Percentiles rank a stretch among this genome's conserved stretches.
phyloP scores from a whole-genome alignment of 202 grass and related monocot species.

The Setaria italica region DNA sequence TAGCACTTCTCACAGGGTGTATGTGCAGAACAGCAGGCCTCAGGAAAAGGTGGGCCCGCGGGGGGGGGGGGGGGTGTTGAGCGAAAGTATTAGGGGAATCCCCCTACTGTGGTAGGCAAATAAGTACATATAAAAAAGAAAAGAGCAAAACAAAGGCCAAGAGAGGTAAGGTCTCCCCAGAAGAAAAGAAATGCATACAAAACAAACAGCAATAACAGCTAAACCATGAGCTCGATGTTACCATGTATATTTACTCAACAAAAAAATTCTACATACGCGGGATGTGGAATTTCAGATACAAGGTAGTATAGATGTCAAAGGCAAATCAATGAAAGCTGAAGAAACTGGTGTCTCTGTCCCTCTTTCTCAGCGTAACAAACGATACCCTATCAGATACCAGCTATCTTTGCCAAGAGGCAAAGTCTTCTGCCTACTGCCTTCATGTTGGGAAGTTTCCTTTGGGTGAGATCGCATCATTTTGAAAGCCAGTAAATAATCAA shows the following conservation, averaged over 20 bases:
- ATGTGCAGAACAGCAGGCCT: too few relatives aligned
- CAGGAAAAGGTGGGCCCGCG: too few relatives aligned
- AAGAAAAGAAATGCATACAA: not conserved
- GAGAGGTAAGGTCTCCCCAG: not conserved
- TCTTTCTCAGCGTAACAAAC: conserved; percentile 16
- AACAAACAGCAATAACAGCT: not conserved
- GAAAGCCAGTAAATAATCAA: conserved; percentile 97
- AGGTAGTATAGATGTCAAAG: conserved; percentile 22
- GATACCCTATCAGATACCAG: conserved; percentile 5
- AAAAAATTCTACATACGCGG: conserved; percentile 36
- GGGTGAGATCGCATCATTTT: conserved; percentile 56
- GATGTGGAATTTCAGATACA: conserved; percentile 36
- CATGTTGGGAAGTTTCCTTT: not conserved
- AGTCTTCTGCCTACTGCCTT: not conserved
- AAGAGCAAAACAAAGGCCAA: not conserved
- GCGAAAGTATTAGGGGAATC: not conserved
- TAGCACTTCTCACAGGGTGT: not conserved
- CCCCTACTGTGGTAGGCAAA: not conserved
- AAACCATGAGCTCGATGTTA: conserved; percentile 18
- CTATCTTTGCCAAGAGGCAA: not conserved
- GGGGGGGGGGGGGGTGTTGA: not conserved
- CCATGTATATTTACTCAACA: conserved; percentile 54
- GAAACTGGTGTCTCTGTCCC: not conserved
- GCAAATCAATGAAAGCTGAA: conserved; percentile 25
- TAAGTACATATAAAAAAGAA: not conserved